These are phyloP conservation scores for Fraxinus xanthoxyloides DNA, from an alignment of 305 asterid genomes.

Conservation along the genomic window DNA sequence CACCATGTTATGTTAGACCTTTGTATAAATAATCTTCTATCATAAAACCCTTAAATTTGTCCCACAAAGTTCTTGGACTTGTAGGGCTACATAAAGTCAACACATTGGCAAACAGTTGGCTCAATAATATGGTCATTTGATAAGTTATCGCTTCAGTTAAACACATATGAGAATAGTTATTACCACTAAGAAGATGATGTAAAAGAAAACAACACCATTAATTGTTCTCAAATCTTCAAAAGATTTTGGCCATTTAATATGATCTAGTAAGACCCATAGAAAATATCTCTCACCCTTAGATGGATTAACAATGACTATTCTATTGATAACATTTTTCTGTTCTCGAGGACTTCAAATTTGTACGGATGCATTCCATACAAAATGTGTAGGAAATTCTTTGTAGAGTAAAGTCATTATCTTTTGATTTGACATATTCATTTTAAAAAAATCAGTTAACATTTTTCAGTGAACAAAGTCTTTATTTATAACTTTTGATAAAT, in stretches of 20 bases:
- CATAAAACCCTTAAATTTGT: not conserved
- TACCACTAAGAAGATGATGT: not conserved
- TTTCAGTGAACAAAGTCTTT: not conserved
- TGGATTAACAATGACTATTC: not conserved
- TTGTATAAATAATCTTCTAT: too few relatives aligned
- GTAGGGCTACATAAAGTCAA: not conserved
- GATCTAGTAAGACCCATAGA: too few relatives aligned
- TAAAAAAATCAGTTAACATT: too few relatives aligned
- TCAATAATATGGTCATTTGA: not conserved
- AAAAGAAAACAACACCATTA: not conserved
- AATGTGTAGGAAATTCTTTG: too few relatives aligned
- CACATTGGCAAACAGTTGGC: not conserved
- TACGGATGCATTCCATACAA: too few relatives aligned
- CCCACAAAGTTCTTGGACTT: not conserved
- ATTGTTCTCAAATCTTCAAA: not conserved
- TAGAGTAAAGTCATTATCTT: too few relatives aligned
- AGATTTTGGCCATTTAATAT: not conserved
- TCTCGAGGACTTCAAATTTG: too few relatives aligned
- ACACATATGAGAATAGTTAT: too few relatives aligned
- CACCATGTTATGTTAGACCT: not conserved
- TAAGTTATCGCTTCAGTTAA: not conserved
- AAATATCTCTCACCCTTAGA: not conserved
- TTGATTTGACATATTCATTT: too few relatives aligned
- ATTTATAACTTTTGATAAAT: not conserved
- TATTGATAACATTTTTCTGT: not conserved